Evolutionary conservation across 1,284 basidiomycete species (phyloP).

Genomic region (Mycosarcoma maydis): DNA sequence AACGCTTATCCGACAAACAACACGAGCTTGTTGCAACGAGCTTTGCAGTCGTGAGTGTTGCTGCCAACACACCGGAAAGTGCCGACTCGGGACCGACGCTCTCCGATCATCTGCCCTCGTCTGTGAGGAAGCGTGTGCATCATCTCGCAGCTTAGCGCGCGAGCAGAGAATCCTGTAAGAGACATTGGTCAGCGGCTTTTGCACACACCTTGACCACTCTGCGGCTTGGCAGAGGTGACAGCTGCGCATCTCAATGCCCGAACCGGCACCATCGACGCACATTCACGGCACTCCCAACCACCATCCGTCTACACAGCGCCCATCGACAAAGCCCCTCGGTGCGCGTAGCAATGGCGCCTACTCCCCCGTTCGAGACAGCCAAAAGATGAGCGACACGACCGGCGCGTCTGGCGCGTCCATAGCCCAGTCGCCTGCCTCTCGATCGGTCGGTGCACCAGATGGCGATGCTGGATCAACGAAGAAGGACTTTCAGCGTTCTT

Average conservation of each 20-base stretch:
- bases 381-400: conserved; percentile 26
- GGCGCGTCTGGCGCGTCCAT: conserved; percentile 2
- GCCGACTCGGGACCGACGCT: conserved; percentile 13
- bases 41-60: too few species aligned
- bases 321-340: neutral
- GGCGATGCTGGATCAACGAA: conserved; percentile 22
- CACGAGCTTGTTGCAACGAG: neutral
- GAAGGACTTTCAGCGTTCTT: conserved; percentile 47
- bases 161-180: neutral
- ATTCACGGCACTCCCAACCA: neutral
- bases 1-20: conserved; percentile 15
- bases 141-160: neutral
- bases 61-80: conserved; percentile 3
- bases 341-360: conserved; percentile 23
- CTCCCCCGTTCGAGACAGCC: conserved; percentile 14
- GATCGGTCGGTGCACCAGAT: conserved; percentile 7
- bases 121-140: neutral
- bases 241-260: too few species aligned
- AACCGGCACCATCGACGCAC: neutral
- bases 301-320: neutral
- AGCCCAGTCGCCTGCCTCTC: conserved; percentile 16
- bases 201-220: too few species aligned
- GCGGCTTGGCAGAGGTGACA: too few species aligned
- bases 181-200: conserved; percentile 5
- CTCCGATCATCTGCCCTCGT: neutral